Percentiles rank a stretch among this genome's conserved stretches.
phyloP scores from a whole-genome alignment of 495 filamentous ascomycete species.

The Hyaloscypha hepaticicola region DNA sequence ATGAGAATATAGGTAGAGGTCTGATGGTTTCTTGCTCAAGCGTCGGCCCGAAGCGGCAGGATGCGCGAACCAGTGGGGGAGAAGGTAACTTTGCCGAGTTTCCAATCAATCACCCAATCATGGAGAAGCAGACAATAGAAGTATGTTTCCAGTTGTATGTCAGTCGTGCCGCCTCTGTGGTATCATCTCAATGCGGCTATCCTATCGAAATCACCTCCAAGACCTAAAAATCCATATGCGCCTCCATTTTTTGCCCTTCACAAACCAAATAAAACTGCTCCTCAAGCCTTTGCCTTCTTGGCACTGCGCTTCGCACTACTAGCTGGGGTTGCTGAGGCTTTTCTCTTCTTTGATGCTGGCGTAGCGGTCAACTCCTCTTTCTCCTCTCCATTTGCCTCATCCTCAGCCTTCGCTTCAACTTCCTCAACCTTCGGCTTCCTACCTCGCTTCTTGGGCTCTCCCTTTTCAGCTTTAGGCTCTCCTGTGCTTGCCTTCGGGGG shows the following conservation, averaged over 20 bases:
- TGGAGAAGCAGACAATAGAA: no score
- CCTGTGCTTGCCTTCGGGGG: constrained; percentile 10
- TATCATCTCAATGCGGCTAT: not conserved
- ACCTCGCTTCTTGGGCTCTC: not conserved
- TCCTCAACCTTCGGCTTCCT: constrained; percentile 7
- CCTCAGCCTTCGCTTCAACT: constrained; percentile 10
- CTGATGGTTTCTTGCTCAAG: not conserved
- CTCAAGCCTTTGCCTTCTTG: constrained; percentile 22
- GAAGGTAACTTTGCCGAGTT: not conserved
- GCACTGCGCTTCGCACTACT: constrained; percentile 10
- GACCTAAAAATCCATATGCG: not conserved
- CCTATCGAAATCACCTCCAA: not conserved
- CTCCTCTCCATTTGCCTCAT: constrained; percentile 4
- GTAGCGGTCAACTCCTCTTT: not conserved
- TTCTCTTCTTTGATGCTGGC: constrained; percentile 16
- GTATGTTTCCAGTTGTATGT: no score
- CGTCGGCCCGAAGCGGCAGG: not conserved
- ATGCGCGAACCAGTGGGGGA: not conserved
- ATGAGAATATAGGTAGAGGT: not conserved
- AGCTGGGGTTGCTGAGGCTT: not conserved
- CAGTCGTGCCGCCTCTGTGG: no score
- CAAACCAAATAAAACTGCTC: constrained; percentile 3
- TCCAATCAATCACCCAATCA: no score
- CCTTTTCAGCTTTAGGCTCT: not conserved
- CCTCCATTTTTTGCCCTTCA: not conserved